Base-by-base conservation (phyloP, 1,284 basidiomycete genomes). In the Rhizopogon hawkerae region DNA sequence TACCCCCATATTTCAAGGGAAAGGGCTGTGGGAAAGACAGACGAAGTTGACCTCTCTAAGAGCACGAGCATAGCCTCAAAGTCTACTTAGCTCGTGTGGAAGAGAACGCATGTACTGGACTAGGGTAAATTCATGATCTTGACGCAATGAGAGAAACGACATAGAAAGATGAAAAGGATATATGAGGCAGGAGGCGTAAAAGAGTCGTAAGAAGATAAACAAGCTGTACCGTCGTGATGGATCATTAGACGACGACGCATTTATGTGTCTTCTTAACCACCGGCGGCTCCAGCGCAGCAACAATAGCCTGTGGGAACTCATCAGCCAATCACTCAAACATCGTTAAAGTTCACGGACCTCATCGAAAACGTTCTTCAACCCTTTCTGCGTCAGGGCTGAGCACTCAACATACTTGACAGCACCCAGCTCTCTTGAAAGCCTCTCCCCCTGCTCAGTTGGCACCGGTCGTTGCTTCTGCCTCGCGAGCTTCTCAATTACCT, bases 361-460 rank as follows among this genome's bases (percentile, higher is more conserved):
- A 70, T 98, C 95, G 69, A 99, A 99, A 53, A 99, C 95, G 69
- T 98, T 98, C 88, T 98, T 98, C 69, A 99, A 73, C 6, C 96
- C 95, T 77, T 94, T 93, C 79, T 98, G 95, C 58, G 96, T 98
- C 71, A 98, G 73, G 45, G 95, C 96, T 51, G 94, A 98, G 73
- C 96, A 98, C 73, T 98, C 95, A 52, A 98, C 94, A 69, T 97
- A 98, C 72, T 98, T 98, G 70, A 98, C 93, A 34, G 94, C 95
- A 37, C 94, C 94, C 46, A 98, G 76, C 64, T 98, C 96, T 67
- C 91, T 77, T 35, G 95, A 94, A 60, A 98, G 83, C 61, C 91
- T 76, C 71, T 97, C 93, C 52, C 96, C 96, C 60, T 88, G 82
- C 61, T 97, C 95, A 54, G 76, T 75, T 50, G 83, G 77, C 54